Base-by-base conservation (phyloP, 1,284 basidiomycete species). In the Tremellales sp. region DNA sequence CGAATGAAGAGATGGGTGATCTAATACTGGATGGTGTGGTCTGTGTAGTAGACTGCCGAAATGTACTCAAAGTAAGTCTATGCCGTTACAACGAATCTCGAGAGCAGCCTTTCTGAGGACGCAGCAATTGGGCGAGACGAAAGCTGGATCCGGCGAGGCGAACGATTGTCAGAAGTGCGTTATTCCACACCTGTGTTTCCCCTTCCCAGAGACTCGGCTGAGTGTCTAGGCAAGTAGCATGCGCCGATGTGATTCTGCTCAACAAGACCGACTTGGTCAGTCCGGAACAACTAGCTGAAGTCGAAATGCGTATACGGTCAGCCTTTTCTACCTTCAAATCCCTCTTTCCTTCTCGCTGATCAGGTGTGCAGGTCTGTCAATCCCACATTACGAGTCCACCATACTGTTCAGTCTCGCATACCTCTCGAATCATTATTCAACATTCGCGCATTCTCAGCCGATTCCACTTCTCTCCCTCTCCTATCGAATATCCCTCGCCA, bases 221-320 rank as follows among this genome's bases (percentile, higher is more conserved):
- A n/a, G n/a, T n/a, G n/a, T n/a, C n/a, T 58, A 92, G 90, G 49
- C 92, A 97, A 77, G 85, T 96, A 41, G 91, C 89, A 2, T 84
- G 84, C 27, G 84, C 90, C 12, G 91, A 94, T 64, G 84, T 92
- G n/a, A 80, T 94, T 41, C 74, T 94, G 17, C 74, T 94, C 23
- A 96, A 96, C 77, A 96, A 96, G 75, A 76, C 79, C 25, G 92
- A 94, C 62, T 76, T 94, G 15, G 84, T 83, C 3, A 68, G 31
- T 62, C 66, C 48, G 49, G 81, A 17, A 27, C 63, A 45, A 13
- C 48, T 75, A 4, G 54, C 47, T 5, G 66, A 75, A 5, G 81
- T 83, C 11, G 84, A 87, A 65, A 63, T 60, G 15, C 74, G 80
- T 19, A 83, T 93, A 33, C 48, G 61, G 66, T 73, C 17, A 15